Percentiles rank a stretch among this genome's conserved stretches.
Evolutionary conservation across 1,139 yeast species (phyloP).

Genomic region (Scheffersomyces illinoinensis): DNA sequence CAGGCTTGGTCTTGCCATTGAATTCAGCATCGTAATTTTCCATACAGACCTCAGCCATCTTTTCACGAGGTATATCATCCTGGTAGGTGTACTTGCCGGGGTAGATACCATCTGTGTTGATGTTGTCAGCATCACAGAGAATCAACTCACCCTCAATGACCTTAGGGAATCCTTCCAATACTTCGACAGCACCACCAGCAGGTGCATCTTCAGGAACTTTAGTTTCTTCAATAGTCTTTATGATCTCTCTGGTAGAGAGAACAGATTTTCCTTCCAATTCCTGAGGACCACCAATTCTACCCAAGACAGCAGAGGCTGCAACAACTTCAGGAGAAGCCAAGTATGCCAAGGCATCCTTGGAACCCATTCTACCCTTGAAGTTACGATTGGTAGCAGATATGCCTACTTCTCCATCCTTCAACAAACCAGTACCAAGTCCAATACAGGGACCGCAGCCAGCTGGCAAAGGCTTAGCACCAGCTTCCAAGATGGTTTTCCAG

Average conservation of each 20-base stretch:
- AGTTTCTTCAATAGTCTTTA: constrained; percentile 38
- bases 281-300: constrained; percentile 90
- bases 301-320: constrained; percentile 94
- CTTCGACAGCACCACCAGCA: constrained; percentile 55
- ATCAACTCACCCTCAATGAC: constrained; percentile 87
- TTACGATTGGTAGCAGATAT: constrained; percentile 98
- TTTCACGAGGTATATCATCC: constrained; percentile 90
- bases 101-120: constrained; percentile 97
- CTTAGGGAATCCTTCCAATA: constrained; percentile 88
- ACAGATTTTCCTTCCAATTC: constrained; percentile 67
- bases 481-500: constrained; percentile 85
- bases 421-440: constrained; percentile 91
- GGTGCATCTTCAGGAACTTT: constrained; percentile 23
- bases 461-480: constrained; percentile 94
- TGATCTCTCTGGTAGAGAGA: constrained; percentile 46
- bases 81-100: constrained; percentile 99
- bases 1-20: constrained; percentile 73
- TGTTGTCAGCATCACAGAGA: constrained; percentile 94
- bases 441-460: constrained; percentile 99
- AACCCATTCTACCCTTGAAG: constrained; percentile 99
- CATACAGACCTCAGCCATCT: constrained; percentile 99
- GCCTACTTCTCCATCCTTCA: constrained; percentile 96
- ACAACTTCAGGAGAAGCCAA: constrained; percentile 97
- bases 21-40: constrained; percentile 95
- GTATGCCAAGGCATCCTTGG: constrained; percentile 92